Base-by-base conservation (phyloP, 192 early-diverging fungal species). In the Pilaira anomala region DNA sequence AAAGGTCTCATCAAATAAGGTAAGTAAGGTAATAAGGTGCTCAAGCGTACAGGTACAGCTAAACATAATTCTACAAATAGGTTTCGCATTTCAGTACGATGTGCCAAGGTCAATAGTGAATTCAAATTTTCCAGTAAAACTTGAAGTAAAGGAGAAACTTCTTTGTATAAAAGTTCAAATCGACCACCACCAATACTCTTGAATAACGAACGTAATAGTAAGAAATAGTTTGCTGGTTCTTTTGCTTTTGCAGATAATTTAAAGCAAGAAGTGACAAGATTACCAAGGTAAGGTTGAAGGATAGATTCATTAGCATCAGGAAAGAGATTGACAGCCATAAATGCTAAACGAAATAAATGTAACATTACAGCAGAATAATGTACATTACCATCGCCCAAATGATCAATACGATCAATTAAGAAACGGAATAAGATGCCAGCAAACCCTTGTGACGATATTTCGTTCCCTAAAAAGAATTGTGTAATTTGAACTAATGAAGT, bases 51-150 rank as follows among this genome's bases (percentile, higher is more conserved):
- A 14, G 98, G 98, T 0, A 99, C 95, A 0, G 96, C 96, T 53
- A 98, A 72, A 73, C 94, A 97, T 2, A 98, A 84, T 66, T 99
- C 96, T 28, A 98, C 93, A 82, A 97, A 97, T n/a, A 98, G 78
- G 67, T 98, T 96, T 41, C 88, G 85, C 87, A 96, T 91, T 25
- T 87, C 86, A 63, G 83, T 86, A 54, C 91, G 88, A 59, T 90
- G 86, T 7, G 94, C 89, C 7, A 86, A 63, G 0, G 92, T 87
- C 4, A 88, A 77, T 7, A 97, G 77, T 19, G 78, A 77, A 68
- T 98, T 98, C n/a, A 99, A 81, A 3, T 84, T 87, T 64, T 97
- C 95, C 11, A 99, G 78, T 26, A 99, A 78, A 5, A 93, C 88
- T 65, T 93, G 96, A 33, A 99, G 74, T 46, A 98, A 73, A 1